Base-by-base conservation (phyloP, 2,329 filamentous ascomycete species). In the Pestalotiopsis sp. region DNA sequence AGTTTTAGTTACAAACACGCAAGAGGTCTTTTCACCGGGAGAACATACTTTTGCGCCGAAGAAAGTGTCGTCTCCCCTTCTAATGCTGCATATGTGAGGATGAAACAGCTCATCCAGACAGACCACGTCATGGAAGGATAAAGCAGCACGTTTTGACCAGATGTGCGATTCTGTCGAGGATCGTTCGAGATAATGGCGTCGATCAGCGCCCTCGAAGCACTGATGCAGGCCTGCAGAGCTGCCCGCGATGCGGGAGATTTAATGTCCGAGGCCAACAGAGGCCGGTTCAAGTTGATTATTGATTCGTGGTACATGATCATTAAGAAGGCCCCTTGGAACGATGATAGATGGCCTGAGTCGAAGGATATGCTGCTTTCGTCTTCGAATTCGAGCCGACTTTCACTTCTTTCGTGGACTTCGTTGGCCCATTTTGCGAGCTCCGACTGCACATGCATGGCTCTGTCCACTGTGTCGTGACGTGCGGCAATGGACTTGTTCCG, bases 51-150 rank as follows among this genome's bases (percentile, higher is more conserved):
- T 52, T 64, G 49, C 3, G 70, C 71, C 17, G 70, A 72, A 13
- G 66, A 65, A 2, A 69, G 58, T 23, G 66, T 71, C 23, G 70
- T 72, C 23, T 69, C 72, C 4, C 67, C 69, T 66, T 71, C 68
- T 7, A 73, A 59, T n/a, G 72, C 71, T 12, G 71, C 72, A 58
- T 70, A 73, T 27, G 67, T 66, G 20, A 73, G 66, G 7, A 73
- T 68, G 49, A 72, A 73, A 31, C 68, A 73, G 14, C 72, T 72
- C 72, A 73, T 72, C 71, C 72, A 73, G 3, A 72, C 68, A 1
- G 72, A 72, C 72, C 72, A 72, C 4, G 72, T 73, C n/a, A 72
- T 65, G 3, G 70, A 58, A n/a, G 72, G 72, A 68, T 71, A 73
- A 7, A 72, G 66, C 59, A 70, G 49, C 17, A 72, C 31, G 2